Base-by-base conservation (phyloP, 768 basidiomycete genomes). In the Guyanaporus albipodus region DNA sequence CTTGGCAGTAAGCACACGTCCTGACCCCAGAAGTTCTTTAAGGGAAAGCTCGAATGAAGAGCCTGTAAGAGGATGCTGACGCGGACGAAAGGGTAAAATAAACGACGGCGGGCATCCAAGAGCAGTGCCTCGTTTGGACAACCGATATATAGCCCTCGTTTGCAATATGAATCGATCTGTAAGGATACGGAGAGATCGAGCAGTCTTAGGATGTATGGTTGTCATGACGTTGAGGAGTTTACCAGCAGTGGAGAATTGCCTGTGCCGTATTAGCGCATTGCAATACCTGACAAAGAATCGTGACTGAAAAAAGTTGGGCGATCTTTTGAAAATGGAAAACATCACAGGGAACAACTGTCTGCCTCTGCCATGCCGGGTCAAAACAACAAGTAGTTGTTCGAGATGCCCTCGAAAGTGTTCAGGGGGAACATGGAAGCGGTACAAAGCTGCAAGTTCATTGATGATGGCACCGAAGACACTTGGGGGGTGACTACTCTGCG, bases 1-100 rank as follows among this genome's bases (percentile, higher is more conserved):
- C 44, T 71, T 71, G 4, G 79, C 82, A 19, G 73, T 70, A 38
- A 60, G 65, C 15, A 69, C 38, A 15, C 76, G 74, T 12, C 71
- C 66, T 2, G 70, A 53, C 64, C 48, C 18, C 45, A 55, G n/a
- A 46, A 67, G 38, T 44, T 57, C 33, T 62, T 60, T 50, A 22
- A 63, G 48, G 11, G 50, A 48, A 28, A 19, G 28, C 27, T 48
- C 62, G 42, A 53, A 49, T n/a, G 42, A 26, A 19, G 44, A 36
- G 19, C 48, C 57, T 28, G 42, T 28, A 2, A 18, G 32, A 4
- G 45, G 37, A 41, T 36, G 33, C 5, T 43, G 41, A 12, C 52
- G 54, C 23, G 58, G 33, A 15, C 49, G 38, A 38, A 63, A 52
- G 27, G 60, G 54, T 21, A 58, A 28, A 29, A 40, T 46, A 36